Percentiles rank a stretch among this genome's conserved stretches.
Evolutionary conservation across 2,329 filamentous ascomycete genomes (phyloP).

Genomic region (Beauveria rudraprayagi): DNA sequence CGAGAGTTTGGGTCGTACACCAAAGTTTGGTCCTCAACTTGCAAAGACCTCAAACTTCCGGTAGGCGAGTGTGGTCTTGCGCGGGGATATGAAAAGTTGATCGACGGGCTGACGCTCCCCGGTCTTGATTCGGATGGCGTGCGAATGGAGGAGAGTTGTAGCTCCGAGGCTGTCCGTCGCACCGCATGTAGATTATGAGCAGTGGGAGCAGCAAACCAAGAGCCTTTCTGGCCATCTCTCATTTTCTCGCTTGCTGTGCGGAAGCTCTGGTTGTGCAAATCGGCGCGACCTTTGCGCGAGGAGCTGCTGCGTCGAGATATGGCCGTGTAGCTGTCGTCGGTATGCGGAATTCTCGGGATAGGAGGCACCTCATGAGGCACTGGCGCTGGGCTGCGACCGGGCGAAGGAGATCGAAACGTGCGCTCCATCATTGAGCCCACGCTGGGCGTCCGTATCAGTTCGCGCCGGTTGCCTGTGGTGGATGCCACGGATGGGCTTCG

Average conservation of each 20-base stretch:
- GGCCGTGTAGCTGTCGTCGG: slow-evolving; percentile 24
- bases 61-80: slow-evolving; percentile 32
- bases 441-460: slow-evolving; percentile 59
- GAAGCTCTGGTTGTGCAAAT: slow-evolving; percentile 41
- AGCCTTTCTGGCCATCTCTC: slow-evolving; percentile 30
- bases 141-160: slow-evolving; percentile 22
- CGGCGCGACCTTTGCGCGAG: slow-evolving; percentile 24
- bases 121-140: slow-evolving; percentile 27
- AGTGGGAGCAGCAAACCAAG: slow-evolving; percentile 42
- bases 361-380: slow-evolving; percentile 52
- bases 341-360: slow-evolving; percentile 63
- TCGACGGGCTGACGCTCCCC: slow-evolving; percentile 42
- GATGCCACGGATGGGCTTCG: slow-evolving; percentile 68
- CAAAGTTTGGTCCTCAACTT: slow-evolving; percentile 32
- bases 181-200: slow-evolving; percentile 37
- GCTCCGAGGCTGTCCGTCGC: slow-evolving; percentile 35
- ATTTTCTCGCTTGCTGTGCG: slow-evolving; percentile 46
- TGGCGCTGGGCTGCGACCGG: slow-evolving; percentile 33
- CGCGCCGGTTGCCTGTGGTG: slow-evolving; percentile 40
- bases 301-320: slow-evolving; percentile 17
- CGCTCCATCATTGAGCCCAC: slow-evolving; percentile 79
- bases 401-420: slow-evolving; percentile 75
- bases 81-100: slow-evolving; percentile 53
- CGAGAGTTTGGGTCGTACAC: slow-evolving; percentile 60
- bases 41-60: slow-evolving; percentile 7